These are phyloP conservation scores for Aspergillus novoparasiticus DNA, from an alignment of 2,329 filamentous ascomycete genomes.

Conservation along the genomic window DNA sequence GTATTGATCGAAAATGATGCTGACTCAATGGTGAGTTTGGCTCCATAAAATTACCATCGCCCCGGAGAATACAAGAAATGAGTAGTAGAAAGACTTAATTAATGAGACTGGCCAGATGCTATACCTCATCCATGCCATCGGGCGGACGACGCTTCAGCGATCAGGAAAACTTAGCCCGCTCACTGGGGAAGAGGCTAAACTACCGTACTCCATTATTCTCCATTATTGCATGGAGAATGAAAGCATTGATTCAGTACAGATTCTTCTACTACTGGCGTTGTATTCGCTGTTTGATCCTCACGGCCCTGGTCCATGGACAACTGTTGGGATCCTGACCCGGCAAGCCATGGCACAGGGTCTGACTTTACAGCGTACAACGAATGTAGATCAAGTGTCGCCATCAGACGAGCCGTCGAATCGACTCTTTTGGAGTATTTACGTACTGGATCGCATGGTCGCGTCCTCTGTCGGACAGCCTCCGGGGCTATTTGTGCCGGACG, in stretches of 20 bases:
- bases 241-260: background rate
- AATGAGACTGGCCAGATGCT: background rate
- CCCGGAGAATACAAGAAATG: background rate
- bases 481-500: slow-evolving; percentile 6
- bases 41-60: background rate
- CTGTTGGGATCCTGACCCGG: slow-evolving; percentile 6
- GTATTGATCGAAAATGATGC: background rate
- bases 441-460: slow-evolving; percentile 7
- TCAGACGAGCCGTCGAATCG: background rate
- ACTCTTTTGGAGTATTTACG: slow-evolving; percentile 8
- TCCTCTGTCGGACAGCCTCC: background rate
- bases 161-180: background rate
- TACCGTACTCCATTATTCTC: background rate
- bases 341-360: slow-evolving; percentile 10
- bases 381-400: background rate
- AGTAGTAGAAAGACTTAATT: background rate
- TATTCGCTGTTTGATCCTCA: background rate
- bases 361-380: background rate
- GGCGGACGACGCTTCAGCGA: background rate
- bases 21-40: background rate
- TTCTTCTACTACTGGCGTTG: background rate
- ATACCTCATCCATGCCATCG: background rate
- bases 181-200: background rate
- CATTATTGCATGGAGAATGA: background rate
- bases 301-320: slow-evolving; percentile 4